Conservation (phyloP, 768 basidiomycete species). For the Naganishia antarctica region DNA sequence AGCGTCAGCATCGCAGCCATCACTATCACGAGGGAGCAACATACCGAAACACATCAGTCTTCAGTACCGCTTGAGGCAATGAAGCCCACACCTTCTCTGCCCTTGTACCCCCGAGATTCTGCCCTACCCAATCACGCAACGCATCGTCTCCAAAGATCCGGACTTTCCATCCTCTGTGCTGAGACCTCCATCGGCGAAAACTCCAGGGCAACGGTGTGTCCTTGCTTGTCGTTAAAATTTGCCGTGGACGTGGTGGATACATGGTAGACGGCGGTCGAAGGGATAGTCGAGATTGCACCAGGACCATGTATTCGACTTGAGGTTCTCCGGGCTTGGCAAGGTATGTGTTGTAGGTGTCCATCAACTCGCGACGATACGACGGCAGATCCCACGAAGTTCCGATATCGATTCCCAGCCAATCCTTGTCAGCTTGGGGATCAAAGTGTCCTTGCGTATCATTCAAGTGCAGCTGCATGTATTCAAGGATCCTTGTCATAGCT, state of each 20-base stretch:
- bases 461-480: conserved; percentile 15
- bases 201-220: conserved; percentile 27
- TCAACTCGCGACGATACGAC: conserved; percentile 31
- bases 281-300: conserved; percentile 33
- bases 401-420: conserved; percentile 17
- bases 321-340: conserved; percentile 17
- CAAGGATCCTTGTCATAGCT: not conserved
- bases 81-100: conserved; percentile 35
- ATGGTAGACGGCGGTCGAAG: conserved; percentile 30
- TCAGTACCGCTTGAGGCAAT: conserved; percentile 36
- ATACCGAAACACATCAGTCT: conserved; percentile 38
- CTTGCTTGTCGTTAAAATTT: conserved; percentile 36
- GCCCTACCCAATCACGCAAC: conserved; percentile 34
- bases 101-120: conserved; percentile 34
- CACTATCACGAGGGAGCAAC: not conserved
- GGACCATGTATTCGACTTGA: conserved; percentile 1
- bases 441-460: conserved; percentile 13
- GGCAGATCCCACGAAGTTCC: conserved; percentile 23
- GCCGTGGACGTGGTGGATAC: conserved; percentile 30
- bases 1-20: not conserved
- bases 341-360: conserved; percentile 32
- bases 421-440: conserved; percentile 21
- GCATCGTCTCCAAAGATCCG: conserved; percentile 34
- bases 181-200: conserved; percentile 35
- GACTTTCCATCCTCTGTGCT: conserved; percentile 37